These are phyloP conservation scores for Solanum pimpinellifolium DNA, from an alignment of 257 asterid genomes.

Conservation along the genomic window DNA sequence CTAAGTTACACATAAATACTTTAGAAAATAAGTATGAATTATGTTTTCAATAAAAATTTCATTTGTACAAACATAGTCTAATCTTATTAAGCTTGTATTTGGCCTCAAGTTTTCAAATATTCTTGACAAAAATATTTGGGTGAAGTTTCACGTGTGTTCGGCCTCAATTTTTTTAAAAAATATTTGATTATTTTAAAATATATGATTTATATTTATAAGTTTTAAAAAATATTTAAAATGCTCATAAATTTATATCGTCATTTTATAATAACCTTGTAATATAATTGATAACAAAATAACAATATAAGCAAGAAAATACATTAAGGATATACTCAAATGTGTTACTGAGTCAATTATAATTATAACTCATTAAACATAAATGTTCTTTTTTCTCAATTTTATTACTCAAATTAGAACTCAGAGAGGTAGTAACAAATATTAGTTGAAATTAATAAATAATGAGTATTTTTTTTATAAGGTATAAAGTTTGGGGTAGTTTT, in stretches of 20 bases:
- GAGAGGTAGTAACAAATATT: background rate
- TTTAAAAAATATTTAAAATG: too few species aligned
- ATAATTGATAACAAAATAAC: too few species aligned
- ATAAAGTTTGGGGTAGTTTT: background rate
- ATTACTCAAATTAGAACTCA: background rate
- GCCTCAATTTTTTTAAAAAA: too few species aligned
- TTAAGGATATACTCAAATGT: background rate
- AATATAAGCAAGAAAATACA: background rate
- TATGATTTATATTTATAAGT: too few species aligned
- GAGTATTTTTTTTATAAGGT: too few species aligned
- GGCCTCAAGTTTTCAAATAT: background rate
- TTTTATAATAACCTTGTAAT: too few species aligned
- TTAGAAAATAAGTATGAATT: background rate
- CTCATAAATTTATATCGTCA: background rate
- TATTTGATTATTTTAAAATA: too few species aligned
- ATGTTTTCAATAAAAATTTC: too few species aligned
- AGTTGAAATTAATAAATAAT: too few species aligned
- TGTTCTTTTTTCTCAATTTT: too few species aligned
- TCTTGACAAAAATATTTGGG: background rate
- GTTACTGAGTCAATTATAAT: too few species aligned
- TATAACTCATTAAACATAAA: too few species aligned
- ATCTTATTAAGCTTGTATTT: background rate
- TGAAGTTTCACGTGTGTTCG: background rate
- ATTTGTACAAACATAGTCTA: background rate
- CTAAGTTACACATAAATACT: background rate